phyloP scores from a whole-genome alignment of 495 filamentous ascomycete genomes.

The Penicillium manginii region DNA sequence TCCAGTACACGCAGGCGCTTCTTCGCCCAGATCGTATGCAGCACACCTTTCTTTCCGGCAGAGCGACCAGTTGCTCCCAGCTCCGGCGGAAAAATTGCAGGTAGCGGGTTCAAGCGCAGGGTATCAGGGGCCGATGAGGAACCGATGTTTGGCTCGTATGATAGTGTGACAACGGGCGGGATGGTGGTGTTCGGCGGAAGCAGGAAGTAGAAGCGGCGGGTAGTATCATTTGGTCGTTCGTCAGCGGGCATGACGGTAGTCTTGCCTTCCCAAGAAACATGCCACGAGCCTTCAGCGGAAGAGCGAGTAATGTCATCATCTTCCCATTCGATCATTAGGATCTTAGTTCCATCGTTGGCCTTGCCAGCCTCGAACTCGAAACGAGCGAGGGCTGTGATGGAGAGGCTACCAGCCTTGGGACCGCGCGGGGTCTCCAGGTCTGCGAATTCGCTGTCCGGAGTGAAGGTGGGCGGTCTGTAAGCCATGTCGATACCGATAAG shows the following conservation, averaged over 20 bases:
- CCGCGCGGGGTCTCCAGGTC: conserved; percentile 37
- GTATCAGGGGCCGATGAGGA: conserved; percentile 23
- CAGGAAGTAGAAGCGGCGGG: conserved; percentile 73
- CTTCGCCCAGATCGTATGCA: conserved; percentile 85
- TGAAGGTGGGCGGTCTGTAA: conserved; percentile 34
- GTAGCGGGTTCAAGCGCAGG: conserved; percentile 69
- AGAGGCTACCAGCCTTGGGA: conserved; percentile 24
- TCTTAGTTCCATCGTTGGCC: conserved; percentile 80
- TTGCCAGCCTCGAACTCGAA: conserved; percentile 82
- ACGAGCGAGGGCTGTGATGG: conserved; percentile 65
- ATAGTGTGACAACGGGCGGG: conserved; percentile 63
- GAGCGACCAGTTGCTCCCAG: conserved; percentile 65
- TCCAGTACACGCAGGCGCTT: conserved; percentile 71
- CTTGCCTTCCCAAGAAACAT: conserved; percentile 78
- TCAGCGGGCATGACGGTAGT: conserved; percentile 64
- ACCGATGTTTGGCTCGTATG: conserved; percentile 6
- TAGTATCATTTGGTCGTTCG: conserved; percentile 57
- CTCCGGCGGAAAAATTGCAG: conserved; percentile 78
- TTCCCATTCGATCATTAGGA: conserved; percentile 85
- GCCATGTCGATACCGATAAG: conserved; percentile 16
- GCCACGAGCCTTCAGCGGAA: conserved; percentile 56
- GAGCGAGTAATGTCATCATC: conserved; percentile 51
- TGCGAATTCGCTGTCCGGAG: conserved; percentile 41
- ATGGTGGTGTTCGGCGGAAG: conserved; percentile 67
- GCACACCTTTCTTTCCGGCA: conserved; percentile 73